Base-by-base conservation (phyloP, 176 grass and related monocot genomes). In the Carex scoparia region DNA sequence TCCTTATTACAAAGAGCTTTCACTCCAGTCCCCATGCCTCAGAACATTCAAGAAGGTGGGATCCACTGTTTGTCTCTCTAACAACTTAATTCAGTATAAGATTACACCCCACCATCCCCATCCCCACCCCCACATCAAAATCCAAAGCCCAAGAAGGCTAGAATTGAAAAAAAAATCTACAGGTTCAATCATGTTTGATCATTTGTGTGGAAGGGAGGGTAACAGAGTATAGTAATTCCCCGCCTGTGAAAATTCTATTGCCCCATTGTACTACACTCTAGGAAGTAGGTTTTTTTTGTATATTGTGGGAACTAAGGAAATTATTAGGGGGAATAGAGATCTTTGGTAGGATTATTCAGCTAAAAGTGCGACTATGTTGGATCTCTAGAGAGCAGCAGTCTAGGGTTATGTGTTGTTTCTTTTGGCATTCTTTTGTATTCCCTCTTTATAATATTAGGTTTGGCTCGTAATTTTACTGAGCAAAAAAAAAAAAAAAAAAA, bases 21-120 rank as follows among this genome's bases (percentile, higher is more conserved):
- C 54, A 91, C 88, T 65, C 85, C 90, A 81, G 89, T 88, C 83
- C 81, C 91, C 2, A 89, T 91, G 79, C 88, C 94, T 49, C 87
- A 89, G 62, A 97, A 94, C 88, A 86, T 93, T 90, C 90, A 90
- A 83, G 94, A 97, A 70, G 87, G 83, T 63, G 90, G 61, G n/a
- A 83, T 85, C 53, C 70, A 67, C 79, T 97, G 90, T 84, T 69
- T 92, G 7, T 86, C 89, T 77, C 89, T 97, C 60, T 97, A 97
- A 90, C 82, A 62, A 85, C 84, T 60, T 65, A 85, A 66, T 90
- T 85, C 80, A 49, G 46, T 85, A 10, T 40, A 69, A 83, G 65
- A 83, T 51, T 28, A 30, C 42, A 40, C 38, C 38, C 38, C 38
- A 4, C 38, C 38, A 19, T 38, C 87, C 82, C 91, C 65, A 48